phyloP scores from a whole-genome alignment of 768 basidiomycete genomes.

The Termitomyces titanicus region DNA sequence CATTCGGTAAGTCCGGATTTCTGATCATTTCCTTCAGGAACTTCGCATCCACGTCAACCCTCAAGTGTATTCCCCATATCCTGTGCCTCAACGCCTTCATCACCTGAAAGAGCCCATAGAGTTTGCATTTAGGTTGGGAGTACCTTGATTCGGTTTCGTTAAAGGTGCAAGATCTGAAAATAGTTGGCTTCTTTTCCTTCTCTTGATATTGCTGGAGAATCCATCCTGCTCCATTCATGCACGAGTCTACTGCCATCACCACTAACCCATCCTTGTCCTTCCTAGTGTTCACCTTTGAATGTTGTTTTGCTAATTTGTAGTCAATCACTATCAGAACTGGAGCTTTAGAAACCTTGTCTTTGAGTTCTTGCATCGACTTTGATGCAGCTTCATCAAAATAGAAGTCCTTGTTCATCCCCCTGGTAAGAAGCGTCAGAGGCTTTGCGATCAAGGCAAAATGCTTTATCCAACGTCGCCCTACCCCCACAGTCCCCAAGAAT shows the following conservation, averaged over 20 bases:
- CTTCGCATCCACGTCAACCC: background rate
- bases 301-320: constrained; percentile 16
- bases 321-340: constrained; percentile 29
- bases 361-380: constrained; percentile 22
- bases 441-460: constrained; percentile 18
- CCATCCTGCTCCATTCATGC: constrained; percentile 23
- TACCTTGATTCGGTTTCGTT: background rate
- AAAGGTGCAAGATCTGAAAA: background rate
- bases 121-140: background rate
- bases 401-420: constrained; percentile 18
- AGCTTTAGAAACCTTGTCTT: no score
- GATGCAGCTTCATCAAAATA: constrained; percentile 17
- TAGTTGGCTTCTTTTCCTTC: background rate
- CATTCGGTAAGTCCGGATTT: constrained; percentile 32
- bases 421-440: constrained; percentile 18
- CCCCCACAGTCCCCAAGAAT: constrained; percentile 23
- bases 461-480: constrained; percentile 18
- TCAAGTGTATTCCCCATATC: background rate
- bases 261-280: constrained; percentile 23
- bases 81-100: background rate
- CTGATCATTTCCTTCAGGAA: no score
- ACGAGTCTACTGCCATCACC: constrained; percentile 30
- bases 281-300: background rate
- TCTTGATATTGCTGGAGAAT: background rate
- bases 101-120: background rate